These are phyloP conservation scores for Jacaranda mimosifolia DNA, from an alignment of 257 asterid genomes.

Conservation along the genomic window DNA sequence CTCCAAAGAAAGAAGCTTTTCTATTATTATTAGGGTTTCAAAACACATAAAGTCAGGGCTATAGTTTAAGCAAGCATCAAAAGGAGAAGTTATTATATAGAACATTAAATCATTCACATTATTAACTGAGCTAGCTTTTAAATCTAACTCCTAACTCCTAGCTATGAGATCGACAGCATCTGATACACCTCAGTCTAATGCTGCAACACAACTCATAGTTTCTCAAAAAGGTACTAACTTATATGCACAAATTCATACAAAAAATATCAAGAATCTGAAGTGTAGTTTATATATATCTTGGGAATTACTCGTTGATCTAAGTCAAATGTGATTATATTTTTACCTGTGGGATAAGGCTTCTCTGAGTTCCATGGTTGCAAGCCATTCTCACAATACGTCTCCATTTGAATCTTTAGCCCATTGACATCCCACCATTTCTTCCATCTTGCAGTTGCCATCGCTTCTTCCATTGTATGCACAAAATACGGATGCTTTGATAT, in stretches of 20 bases:
- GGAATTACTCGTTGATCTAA: no score
- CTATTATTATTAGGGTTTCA: background rate
- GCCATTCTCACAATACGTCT: slow-evolving; percentile 84
- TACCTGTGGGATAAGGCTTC: slow-evolving; percentile 91
- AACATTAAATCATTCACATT: slow-evolving; percentile 12
- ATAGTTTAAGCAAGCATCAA: slow-evolving; percentile 23
- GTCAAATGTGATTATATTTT: background rate
- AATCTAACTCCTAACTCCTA: no score
- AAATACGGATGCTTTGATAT: slow-evolving; percentile 80
- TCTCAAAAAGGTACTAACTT: background rate
- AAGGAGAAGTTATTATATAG: background rate
- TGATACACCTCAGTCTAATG: background rate
- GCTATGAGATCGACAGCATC: no score
- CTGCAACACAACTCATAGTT: background rate
- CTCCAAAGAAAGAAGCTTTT: slow-evolving; percentile 24
- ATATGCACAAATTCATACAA: background rate
- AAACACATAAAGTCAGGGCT: background rate
- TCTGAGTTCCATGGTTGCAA: slow-evolving; percentile 79
- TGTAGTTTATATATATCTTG: background rate
- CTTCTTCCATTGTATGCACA: slow-evolving; percentile 87
- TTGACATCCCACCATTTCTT: slow-evolving; percentile 91
- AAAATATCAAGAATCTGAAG: background rate
- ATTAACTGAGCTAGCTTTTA: background rate
- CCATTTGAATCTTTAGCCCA: slow-evolving; percentile 74
- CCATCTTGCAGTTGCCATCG: slow-evolving; percentile 92